phyloP scores from a whole-genome alignment of 2,329 filamentous ascomycete species.

The Sclerotinia spermophila region DNA sequence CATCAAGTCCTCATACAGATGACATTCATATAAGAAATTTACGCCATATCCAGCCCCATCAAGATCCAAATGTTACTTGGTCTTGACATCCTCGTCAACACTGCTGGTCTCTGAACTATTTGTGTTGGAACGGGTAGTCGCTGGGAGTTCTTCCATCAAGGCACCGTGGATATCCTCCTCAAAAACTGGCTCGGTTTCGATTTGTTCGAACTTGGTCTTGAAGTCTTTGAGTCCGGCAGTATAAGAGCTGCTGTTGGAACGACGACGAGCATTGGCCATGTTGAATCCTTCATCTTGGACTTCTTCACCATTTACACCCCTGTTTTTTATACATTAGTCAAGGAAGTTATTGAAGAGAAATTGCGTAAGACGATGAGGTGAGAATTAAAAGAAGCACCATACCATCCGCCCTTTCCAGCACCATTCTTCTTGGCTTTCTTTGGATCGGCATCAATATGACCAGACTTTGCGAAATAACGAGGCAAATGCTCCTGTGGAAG shows the following conservation, averaged over 20 bases:
- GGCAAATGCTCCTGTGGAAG: constrained; percentile 68
- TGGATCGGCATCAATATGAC: constrained; percentile 75
- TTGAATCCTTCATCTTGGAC: constrained; percentile 79
- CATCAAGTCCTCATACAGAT: constrained; percentile 19
- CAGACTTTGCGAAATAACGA: constrained; percentile 89
- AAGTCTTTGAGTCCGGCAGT: constrained; percentile 70
- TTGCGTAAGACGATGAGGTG: background rate
- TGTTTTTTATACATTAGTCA: constrained; percentile 40
- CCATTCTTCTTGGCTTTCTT: constrained; percentile 98
- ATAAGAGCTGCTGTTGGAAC: constrained; percentile 82
- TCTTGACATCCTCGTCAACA: constrained; percentile 40
- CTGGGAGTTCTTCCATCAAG: constrained; percentile 26
- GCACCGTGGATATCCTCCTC: constrained; percentile 80
- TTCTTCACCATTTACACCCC: constrained; percentile 82
- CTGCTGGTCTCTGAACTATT: constrained; percentile 36
- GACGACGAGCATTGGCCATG: constrained; percentile 80
- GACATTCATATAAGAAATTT: background rate
- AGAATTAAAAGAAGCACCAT: constrained; percentile 39
- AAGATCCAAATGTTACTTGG: constrained; percentile 39
- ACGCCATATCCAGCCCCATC: background rate
- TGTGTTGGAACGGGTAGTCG: constrained; percentile 34
- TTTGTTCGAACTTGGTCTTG: constrained; percentile 94
- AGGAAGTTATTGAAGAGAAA: constrained; percentile 8
- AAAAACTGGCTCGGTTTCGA: constrained; percentile 87
- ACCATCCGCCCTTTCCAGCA: constrained; percentile 92